A percentile compares a stretch with the other conserved stretches of the same genome.
Evolutionary conservation across 352 stramenopile species (phyloP).

Genomic region (Elongisporangium anandrum): DNA sequence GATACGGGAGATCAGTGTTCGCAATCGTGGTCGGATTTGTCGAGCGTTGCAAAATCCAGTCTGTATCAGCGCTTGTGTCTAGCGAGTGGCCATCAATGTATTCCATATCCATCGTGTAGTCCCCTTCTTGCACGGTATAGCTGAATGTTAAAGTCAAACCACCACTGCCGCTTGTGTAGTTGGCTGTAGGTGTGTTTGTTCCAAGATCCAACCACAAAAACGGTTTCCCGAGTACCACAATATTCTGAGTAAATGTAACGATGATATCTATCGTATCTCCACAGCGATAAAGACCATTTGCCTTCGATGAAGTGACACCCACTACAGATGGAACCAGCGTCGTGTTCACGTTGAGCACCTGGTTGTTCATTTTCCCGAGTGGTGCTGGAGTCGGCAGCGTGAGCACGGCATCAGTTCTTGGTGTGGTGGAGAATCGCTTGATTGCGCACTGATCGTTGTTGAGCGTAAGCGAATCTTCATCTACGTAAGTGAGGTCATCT

Average conservation of each 20-base stretch:
- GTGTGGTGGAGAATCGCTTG: constrained; percentile 77
- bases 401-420: constrained; percentile 61
- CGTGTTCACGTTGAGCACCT: constrained; percentile 67
- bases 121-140: constrained; percentile 63
- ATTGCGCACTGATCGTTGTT: constrained; percentile 77
- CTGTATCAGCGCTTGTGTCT: constrained; percentile 44
- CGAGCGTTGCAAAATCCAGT: constrained; percentile 48
- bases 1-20: constrained; percentile 64
- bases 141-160: constrained; percentile 49
- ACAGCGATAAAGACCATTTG: constrained; percentile 51
- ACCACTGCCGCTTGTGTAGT: constrained; percentile 52
- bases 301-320: constrained; percentile 41
- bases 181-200: constrained; percentile 31
- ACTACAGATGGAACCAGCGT: constrained; percentile 41
- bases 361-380: constrained; percentile 25
- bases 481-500: constrained; percentile 50
- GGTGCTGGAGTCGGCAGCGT: constrained; percentile 44
- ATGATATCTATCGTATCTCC: constrained; percentile 59
- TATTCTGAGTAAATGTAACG: constrained; percentile 65
- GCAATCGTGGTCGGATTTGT: constrained; percentile 66
- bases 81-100: constrained; percentile 84
- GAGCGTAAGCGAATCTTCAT: constrained; percentile 53
- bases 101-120: constrained; percentile 73
- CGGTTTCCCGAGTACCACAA: constrained; percentile 53
- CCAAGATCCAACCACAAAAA: constrained; percentile 75